A percentile compares a stretch with the other conserved stretches of the same genome.
phyloP scores from a whole-genome alignment of 352 stramenopile genomes.

The Phytophthora pisi region DNA sequence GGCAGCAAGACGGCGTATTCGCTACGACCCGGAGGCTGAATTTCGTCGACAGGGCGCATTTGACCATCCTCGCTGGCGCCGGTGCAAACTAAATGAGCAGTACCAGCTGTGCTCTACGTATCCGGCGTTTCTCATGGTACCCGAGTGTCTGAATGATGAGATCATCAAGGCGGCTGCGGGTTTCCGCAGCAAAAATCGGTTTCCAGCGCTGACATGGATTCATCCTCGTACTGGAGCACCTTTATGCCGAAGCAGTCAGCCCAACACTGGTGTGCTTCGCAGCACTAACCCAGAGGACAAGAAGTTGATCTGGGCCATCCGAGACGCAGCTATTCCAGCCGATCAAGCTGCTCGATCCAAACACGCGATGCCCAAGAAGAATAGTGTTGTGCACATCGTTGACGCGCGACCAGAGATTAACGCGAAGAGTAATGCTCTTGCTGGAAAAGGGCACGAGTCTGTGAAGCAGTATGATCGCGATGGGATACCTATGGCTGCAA shows the following conservation, averaged over 20 bases:
- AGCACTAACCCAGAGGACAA: conserved; percentile 93
- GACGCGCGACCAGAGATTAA: conserved; percentile 92
- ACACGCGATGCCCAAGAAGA: conserved; percentile 65
- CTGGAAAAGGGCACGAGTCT: conserved; percentile 91
- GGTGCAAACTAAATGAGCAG: conserved; percentile 63
- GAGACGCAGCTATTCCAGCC: conserved; percentile 72
- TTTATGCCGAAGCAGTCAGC: conserved; percentile 94
- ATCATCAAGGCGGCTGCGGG: conserved; percentile 66
- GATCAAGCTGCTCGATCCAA: conserved; percentile 38
- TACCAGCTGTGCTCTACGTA: conserved; percentile 82
- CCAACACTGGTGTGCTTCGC: conserved; percentile 95
- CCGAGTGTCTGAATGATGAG: conserved; percentile 62
- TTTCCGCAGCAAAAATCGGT: conserved; percentile 81
- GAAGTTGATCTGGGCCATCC: conserved; percentile 86
- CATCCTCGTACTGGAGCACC: conserved; percentile 88
- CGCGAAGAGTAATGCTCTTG: conserved; percentile 88
- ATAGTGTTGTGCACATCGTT: conserved; percentile 84
- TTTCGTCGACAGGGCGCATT: conserved; percentile 68
- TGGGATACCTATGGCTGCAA: conserved; percentile 65
- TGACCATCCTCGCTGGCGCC: conserved; percentile 70
- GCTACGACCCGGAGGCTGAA: conserved; percentile 68
- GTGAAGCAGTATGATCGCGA: conserved; percentile 88
- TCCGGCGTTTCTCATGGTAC: conserved; percentile 75
- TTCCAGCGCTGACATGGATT: conserved; percentile 91
- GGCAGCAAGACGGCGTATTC: conserved; percentile 63